phyloP scores from a whole-genome alignment of 169 alveolate genomes.

The Neospora caninum region DNA sequence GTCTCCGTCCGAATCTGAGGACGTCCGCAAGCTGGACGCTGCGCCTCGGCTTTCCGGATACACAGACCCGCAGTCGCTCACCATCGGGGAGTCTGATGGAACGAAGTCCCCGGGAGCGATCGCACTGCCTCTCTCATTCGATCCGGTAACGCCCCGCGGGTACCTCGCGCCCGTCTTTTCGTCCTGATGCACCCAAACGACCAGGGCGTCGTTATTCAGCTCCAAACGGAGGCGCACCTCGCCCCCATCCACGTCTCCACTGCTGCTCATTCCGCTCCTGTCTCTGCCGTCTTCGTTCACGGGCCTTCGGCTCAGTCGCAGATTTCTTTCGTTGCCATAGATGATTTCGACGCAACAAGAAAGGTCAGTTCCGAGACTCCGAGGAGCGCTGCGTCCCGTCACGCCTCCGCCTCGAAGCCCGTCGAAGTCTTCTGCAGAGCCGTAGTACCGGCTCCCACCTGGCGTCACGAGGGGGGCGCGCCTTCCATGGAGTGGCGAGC shows the following conservation, averaged over 20 bases:
- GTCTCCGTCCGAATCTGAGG: background rate
- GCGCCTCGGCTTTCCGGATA: too few species aligned
- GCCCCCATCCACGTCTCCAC: background rate
- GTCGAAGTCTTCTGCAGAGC: background rate
- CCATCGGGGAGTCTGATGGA: too few species aligned
- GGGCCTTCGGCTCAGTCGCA: background rate
- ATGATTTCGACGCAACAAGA: background rate
- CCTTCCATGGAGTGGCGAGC: background rate
- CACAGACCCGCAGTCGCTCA: too few species aligned
- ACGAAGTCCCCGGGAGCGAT: too few species aligned
- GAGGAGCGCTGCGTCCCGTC: background rate
- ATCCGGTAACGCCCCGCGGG: background rate
- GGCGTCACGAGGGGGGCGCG: background rate
- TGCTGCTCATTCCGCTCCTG: too few species aligned
- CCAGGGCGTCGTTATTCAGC: background rate
- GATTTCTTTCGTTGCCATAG: background rate
- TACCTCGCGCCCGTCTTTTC: background rate
- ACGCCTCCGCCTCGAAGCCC: background rate
- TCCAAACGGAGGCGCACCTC: background rate
- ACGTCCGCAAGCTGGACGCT: too few species aligned
- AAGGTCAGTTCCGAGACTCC: background rate
- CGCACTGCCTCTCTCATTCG: background rate
- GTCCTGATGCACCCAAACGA: background rate
- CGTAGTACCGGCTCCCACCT: constrained; percentile 4
- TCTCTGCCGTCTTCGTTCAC: background rate